Base-by-base conservation (phyloP, 345 rosid genomes). In the Arabidopsis thaliana region DNA sequence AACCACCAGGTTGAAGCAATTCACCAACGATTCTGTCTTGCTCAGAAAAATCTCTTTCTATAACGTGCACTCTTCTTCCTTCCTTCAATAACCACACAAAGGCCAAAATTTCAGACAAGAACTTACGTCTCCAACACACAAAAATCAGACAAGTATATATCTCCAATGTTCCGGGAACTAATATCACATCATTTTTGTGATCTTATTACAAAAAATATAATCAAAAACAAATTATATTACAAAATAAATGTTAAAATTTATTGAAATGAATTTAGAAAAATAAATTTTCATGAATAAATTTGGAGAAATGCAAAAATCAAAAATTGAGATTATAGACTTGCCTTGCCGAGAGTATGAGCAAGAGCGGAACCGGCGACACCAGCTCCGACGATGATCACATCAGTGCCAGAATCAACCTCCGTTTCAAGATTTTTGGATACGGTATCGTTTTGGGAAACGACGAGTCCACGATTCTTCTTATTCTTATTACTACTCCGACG, bases 1-100 rank as follows among this genome's bases (percentile, higher is more conserved):
- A 86, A 46, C 90, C 93, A 23, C 87, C 90, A 6, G 88, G 93
- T 65, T 85, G 93, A 6, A 88, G 81, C 59, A 83, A 76, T 59
- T 88, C 93, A 50, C 93, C 93, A 0, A 83, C 86, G n/a, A 88
- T 83, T 65, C 85, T 79, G 13, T 88, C 83, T 52, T 80, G 93
- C 51, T 86, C 78, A 0, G 82, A 49, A 65, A 86, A 74, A 70
- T 86, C 88, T 76, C 93, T 85, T 79, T 88, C 90, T 7, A 88
- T 83, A 9, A 86, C 87, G 13, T 42, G 84, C 32, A 88, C 89
- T 49, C 81, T 38, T 1, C 90, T 68, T 59, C 89, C 93, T 32
- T 86, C 87, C 90, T 88, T 79, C 56, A n/a, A 78, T 8, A 20
- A 38, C 22, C 45, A 44, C 38, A 58, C 48, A 44, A 51, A 46